Evolutionary conservation across 2,329 filamentous ascomycete genomes (phyloP).

Genomic region (Neofusicoccum sp.): DNA sequence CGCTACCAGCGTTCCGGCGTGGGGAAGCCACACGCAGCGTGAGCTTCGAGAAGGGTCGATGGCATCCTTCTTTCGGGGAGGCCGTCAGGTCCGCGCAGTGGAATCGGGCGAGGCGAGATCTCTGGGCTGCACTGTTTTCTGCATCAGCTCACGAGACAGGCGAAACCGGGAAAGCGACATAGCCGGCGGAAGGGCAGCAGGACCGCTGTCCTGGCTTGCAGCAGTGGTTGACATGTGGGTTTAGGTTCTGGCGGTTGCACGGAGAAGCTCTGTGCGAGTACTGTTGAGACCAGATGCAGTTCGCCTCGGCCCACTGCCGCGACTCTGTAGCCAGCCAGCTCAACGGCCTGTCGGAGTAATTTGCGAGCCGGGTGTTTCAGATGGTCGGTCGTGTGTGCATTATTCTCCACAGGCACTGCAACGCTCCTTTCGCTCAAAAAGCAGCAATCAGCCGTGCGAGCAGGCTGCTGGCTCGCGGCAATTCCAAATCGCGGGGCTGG

Average conservation of each 20-base stretch:
- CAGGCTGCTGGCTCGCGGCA: constrained; percentile 2
- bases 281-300: constrained; percentile 17
- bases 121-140: constrained; percentile 15
- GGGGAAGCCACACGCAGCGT: constrained; percentile 7
- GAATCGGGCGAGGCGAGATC: constrained; percentile 10
- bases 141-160: constrained; percentile 19
- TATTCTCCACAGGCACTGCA: background rate
- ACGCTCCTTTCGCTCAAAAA: background rate
- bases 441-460: constrained; percentile 4
- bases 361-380: constrained; percentile 18
- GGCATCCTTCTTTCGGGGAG: background rate
- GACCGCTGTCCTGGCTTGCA: constrained; percentile 15
- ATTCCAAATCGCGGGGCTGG: constrained; percentile 14
- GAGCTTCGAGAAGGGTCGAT: constrained; percentile 1
- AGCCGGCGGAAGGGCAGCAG: constrained; percentile 7
- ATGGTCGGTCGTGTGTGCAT: background rate
- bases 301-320: constrained; percentile 6
- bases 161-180: constrained; percentile 16
- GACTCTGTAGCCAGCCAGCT: constrained; percentile 3
- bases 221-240: constrained; percentile 17
- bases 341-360: constrained; percentile 16
- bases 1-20: constrained; percentile 14
- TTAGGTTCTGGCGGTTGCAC: constrained; percentile 13
- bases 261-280: constrained; percentile 16
- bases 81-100: background rate